Base-by-base conservation (phyloP, 768 basidiomycete genomes). In the Tubosaeta sp. region DNA sequence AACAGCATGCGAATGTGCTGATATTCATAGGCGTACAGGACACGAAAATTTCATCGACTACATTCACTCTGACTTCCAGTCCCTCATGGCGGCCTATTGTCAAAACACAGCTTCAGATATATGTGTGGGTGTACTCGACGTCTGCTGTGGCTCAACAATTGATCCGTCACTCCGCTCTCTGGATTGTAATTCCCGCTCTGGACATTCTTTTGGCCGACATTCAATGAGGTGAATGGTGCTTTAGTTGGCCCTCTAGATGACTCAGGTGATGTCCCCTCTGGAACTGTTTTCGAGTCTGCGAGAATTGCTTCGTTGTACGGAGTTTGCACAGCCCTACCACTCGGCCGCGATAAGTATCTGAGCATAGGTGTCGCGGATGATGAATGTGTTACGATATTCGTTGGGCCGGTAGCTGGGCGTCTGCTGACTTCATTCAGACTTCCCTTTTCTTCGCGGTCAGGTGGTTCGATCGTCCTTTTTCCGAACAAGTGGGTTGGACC, bases 391-490 rank as follows among this genome's bases (percentile, higher is more conserved):
- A 29, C 46, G 35, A 26, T 38, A 48, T 27, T 47, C 13, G 27
- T 47, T 16, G 16, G 4, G 33, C 50, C 33, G 9, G 64, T 62
- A 43, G 47, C 48, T 47, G 42, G 44, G 27, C 52, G 54, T 51
- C n/a, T n/a, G n/a, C n/a, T 51, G 34, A 50, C 29, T 43, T 43
- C 42, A 5, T 27, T 43, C 26, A 12, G 8, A 43, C 14, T 43
- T 43, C 6, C 22, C 39, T 10, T 22, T 19, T 56, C 12, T 19
- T 56, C 54, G 42, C 44, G 27, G 34, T 49, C 33, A 46, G 34
- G 29, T 47, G 13, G 9, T 38, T 12, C 39, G 48, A 46, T 35
- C 13, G 22, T 46, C n/a, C 5, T 48, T 50, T 27, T 43, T 51
- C 34, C 6, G 9, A 35, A 19, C 26, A 29, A 45, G 53, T 22